These are phyloP conservation scores for Pseudocercospora pini-densiflorae DNA, from an alignment of 2,329 filamentous ascomycete species.

Conservation along the genomic window DNA sequence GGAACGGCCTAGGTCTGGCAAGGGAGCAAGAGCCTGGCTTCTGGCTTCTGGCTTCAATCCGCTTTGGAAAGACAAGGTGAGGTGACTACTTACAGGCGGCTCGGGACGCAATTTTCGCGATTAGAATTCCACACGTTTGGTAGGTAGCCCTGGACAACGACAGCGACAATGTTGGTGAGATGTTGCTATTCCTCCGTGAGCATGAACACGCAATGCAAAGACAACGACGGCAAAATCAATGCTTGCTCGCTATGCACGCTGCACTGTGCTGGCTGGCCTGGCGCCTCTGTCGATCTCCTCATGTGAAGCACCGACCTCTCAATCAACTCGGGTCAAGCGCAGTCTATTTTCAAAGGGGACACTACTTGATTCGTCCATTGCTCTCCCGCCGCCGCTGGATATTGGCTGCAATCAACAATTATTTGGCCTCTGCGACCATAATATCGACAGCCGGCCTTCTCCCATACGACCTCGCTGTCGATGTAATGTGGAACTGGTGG, in stretches of 20 bases:
- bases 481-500: neutral
- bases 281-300: too few species aligned
- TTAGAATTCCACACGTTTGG: neutral
- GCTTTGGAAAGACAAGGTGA: too few species aligned
- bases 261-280: too few species aligned
- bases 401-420: neutral
- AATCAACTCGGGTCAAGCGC: neutral
- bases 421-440: neutral
- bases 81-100: too few species aligned
- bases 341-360: neutral
- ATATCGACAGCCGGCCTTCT: neutral
- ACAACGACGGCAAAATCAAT: neutral
- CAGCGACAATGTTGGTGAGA: neutral
- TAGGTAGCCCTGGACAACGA: neutral
- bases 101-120: neutral
- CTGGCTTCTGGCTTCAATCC: too few species aligned
- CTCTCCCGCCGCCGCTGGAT: neutral
- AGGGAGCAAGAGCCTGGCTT: too few species aligned
- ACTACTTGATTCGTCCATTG: constrained; percentile 4
- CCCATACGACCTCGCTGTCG: neutral
- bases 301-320: too few species aligned
- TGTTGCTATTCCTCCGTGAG: neutral
- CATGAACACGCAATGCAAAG: neutral
- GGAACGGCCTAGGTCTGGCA: too few species aligned
- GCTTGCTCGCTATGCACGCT: neutral